A percentile compares a stretch with the other conserved stretches of the same genome.
phyloP scores from a whole-genome alignment of 257 asterid genomes.

The Ilex asprella region DNA sequence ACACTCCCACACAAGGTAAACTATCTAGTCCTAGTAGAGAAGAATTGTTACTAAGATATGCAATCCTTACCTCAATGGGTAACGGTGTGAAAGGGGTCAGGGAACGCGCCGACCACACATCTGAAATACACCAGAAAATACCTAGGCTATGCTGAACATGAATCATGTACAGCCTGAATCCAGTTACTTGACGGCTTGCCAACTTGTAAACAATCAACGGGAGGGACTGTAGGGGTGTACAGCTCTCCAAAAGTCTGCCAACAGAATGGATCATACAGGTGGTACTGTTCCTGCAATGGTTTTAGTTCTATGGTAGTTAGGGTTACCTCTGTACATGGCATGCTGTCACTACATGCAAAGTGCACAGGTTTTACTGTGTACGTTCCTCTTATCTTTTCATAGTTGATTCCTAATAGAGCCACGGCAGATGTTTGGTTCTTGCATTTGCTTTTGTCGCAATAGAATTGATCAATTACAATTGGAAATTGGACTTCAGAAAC shows the following conservation, averaged over 20 bases:
- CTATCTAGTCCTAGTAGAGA: neutral
- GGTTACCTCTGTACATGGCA: slow-evolving; percentile 76
- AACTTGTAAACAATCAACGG: slow-evolving; percentile 51
- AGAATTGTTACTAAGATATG: neutral
- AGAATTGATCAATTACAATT: slow-evolving; percentile 81
- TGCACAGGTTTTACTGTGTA: slow-evolving; percentile 91
- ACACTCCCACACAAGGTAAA: neutral
- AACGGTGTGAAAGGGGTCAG: neutral
- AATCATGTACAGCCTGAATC: slow-evolving; percentile 55
- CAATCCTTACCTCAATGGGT: neutral
- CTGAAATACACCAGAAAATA: neutral
- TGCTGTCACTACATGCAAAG: slow-evolving; percentile 77
- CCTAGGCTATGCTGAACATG: slow-evolving; percentile 37
- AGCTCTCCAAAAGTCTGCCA: slow-evolving; percentile 87
- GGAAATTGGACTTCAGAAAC: slow-evolving; percentile 78
- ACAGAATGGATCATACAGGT: slow-evolving; percentile 82
- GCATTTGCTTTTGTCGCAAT: slow-evolving; percentile 75
- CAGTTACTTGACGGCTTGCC: slow-evolving; percentile 74
- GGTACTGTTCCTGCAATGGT: slow-evolving; percentile 59
- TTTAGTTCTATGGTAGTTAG: slow-evolving; percentile 47
- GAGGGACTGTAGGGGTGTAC: slow-evolving; percentile 68
- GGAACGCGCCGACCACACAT: neutral
- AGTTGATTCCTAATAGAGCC: slow-evolving; percentile 74
- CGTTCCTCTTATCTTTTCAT: slow-evolving; percentile 67
- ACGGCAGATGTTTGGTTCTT: slow-evolving; percentile 77